A percentile compares a stretch with the other conserved stretches of the same genome.
Evolutionary conservation across 371 early-diverging fungal genomes (phyloP).

Genomic region (Mortierella sp.): DNA sequence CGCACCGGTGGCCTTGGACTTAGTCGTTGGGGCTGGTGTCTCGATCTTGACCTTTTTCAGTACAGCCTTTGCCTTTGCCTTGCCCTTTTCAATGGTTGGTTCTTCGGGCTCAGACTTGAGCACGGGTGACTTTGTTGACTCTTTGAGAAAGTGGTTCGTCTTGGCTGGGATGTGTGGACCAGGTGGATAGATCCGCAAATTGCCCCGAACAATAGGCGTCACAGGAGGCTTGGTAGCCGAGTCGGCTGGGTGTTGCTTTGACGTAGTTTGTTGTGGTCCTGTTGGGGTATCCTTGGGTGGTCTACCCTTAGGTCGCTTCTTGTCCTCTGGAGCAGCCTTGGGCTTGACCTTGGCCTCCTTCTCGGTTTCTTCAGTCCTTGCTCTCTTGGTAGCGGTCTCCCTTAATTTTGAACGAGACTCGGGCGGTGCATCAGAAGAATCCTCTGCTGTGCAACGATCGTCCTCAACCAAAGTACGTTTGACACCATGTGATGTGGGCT

Average conservation of each 20-base stretch:
- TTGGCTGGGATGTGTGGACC: conserved; percentile 36
- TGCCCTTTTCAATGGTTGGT: conserved; percentile 1
- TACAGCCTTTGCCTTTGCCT: conserved; percentile 9
- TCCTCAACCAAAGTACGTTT: conserved; percentile 27
- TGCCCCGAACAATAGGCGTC: conserved; percentile 46
- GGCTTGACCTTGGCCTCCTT: conserved; percentile 12
- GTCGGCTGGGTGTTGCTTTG: background rate
- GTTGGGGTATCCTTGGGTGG: background rate
- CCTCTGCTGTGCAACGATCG: background rate
- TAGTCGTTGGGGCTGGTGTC: background rate
- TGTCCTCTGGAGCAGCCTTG: conserved; percentile 6
- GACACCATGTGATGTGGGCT: conserved; percentile 11
- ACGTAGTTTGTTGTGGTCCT: background rate
- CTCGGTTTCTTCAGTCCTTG: conserved; percentile 21
- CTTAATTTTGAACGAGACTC: conserved; percentile 9
- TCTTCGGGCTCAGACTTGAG: background rate
- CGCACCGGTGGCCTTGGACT: conserved; percentile 5
- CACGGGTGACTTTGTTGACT: background rate
- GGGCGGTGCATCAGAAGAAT: background rate
- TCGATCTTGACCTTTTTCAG: conserved; percentile 21
- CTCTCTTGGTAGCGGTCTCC: conserved; percentile 21
- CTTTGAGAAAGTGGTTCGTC: background rate
- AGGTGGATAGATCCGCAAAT: conserved; percentile 47
- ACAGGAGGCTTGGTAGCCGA: conserved; percentile 14
- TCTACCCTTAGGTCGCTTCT: conserved; percentile 6